Conservation (phyloP, 495 filamentous ascomycete species). For the Cercophora samala region DNA sequence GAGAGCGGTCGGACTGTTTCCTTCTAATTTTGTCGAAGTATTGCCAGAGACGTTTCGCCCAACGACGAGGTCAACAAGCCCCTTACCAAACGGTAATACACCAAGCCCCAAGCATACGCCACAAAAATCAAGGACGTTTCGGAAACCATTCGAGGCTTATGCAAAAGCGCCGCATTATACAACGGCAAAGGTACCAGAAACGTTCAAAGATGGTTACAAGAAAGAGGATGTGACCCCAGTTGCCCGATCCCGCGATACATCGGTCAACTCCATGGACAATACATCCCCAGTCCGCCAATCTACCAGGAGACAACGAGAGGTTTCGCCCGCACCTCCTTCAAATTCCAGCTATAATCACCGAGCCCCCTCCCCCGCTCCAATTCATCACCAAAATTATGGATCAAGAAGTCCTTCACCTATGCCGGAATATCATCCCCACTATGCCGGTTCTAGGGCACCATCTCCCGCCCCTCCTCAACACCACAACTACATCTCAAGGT, state of each 20-base stretch:
- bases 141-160: constrained; percentile 69
- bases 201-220: constrained; percentile 37
- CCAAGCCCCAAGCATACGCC: constrained; percentile 51
- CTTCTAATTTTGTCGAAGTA: constrained; percentile 94
- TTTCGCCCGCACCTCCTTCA: constrained; percentile 1
- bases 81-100: constrained; percentile 54
- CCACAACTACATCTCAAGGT: neutral
- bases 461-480: constrained; percentile 6
- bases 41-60: constrained; percentile 81
- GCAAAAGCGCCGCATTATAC: constrained; percentile 55
- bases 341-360: constrained; percentile 19
- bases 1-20: constrained; percentile 85
- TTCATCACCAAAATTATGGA: neutral
- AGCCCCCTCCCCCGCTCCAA: constrained; percentile 4
- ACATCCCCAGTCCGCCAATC: neutral
- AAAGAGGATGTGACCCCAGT: constrained; percentile 1
- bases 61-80: constrained; percentile 71
- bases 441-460: neutral
- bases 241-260: constrained; percentile 11
- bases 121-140: constrained; percentile 61
- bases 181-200: constrained; percentile 50
- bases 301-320: neutral
- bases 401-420: constrained; percentile 1
- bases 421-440: neutral
- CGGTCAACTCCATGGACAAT: constrained; percentile 24